phyloP scores from a whole-genome alignment of 305 asterid species.

The Lippia alba region DNA sequence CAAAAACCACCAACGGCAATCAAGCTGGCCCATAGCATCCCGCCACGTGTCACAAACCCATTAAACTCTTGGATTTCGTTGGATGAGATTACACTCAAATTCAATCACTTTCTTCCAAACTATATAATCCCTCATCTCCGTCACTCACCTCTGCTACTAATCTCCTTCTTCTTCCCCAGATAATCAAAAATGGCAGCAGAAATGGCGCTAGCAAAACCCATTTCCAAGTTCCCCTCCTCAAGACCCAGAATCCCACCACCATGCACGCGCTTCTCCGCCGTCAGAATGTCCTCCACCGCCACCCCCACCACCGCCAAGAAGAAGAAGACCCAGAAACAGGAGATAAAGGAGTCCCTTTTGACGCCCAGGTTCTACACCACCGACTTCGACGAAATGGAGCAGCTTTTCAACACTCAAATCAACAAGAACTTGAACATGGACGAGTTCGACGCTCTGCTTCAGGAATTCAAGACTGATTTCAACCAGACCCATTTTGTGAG shows the following conservation, averaged over 20 bases:
- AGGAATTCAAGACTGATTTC: constrained; percentile 89
- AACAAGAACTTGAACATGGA: constrained; percentile 81
- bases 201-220: constrained; percentile 76
- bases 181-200: constrained; percentile 58
- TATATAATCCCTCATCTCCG: constrained; percentile 31
- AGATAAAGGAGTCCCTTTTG: constrained; percentile 70
- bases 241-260: constrained; percentile 44
- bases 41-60: constrained; percentile 66
- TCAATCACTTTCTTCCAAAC: constrained; percentile 32
- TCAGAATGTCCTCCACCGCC: constrained; percentile 67
- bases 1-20: constrained; percentile 41
- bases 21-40: constrained; percentile 42
- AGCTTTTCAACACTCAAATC: constrained; percentile 87
- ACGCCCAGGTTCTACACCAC: constrained; percentile 98
- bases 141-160: constrained; percentile 2
- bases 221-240: constrained; percentile 57
- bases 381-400: constrained; percentile 96
- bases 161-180: constrained; percentile 6
- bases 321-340: constrained; percentile 65
- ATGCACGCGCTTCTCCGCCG: constrained; percentile 34
- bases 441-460: constrained; percentile 74
- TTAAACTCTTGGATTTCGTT: constrained; percentile 53
- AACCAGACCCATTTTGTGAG: constrained; percentile 86
- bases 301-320: constrained; percentile 39
- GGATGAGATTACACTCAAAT: constrained; percentile 66